These are phyloP conservation scores for Pseudogymnoascus sp. DNA, from an alignment of 2,329 filamentous ascomycete species.

Conservation along the genomic window DNA sequence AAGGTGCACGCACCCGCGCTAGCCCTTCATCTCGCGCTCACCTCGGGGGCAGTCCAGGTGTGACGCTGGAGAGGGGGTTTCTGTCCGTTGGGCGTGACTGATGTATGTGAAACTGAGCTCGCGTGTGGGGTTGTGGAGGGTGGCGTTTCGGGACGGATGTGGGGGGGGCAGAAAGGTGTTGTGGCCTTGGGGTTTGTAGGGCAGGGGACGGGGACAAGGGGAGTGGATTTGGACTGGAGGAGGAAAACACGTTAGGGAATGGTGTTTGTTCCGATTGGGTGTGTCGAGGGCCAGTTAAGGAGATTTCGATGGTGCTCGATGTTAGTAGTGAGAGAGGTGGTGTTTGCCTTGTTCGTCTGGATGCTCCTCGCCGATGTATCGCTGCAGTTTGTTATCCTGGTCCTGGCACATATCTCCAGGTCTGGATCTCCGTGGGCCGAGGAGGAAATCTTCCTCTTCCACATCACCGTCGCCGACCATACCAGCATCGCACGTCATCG, in stretches of 20 bases:
- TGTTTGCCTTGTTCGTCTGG: background rate
- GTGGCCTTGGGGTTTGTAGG: background rate
- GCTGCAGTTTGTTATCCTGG: background rate
- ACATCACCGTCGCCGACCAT: background rate
- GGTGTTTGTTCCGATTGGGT: slow-evolving; percentile 3
- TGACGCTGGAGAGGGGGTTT: background rate
- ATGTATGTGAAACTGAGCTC: slow-evolving; percentile 4
- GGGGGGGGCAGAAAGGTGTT: background rate
- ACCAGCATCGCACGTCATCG: background rate
- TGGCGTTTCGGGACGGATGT: slow-evolving; percentile 5
- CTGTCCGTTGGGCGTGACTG: background rate
- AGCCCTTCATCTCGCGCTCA: slow-evolving; percentile 2
- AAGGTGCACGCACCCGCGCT: background rate
- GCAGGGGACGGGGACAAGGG: background rate
- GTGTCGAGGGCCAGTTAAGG: background rate
- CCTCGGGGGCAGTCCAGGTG: background rate
- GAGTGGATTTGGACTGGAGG: background rate
- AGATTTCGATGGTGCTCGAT: background rate
- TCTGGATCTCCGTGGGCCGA: background rate
- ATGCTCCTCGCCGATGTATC: background rate
- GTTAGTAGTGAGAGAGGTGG: background rate
- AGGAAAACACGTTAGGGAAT: background rate
- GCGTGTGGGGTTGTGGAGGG: slow-evolving; percentile 2
- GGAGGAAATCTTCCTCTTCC: background rate
- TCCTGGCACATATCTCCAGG: background rate